Conservation (phyloP, 1,284 basidiomycete species). For the Leccinum fuscescens region DNA sequence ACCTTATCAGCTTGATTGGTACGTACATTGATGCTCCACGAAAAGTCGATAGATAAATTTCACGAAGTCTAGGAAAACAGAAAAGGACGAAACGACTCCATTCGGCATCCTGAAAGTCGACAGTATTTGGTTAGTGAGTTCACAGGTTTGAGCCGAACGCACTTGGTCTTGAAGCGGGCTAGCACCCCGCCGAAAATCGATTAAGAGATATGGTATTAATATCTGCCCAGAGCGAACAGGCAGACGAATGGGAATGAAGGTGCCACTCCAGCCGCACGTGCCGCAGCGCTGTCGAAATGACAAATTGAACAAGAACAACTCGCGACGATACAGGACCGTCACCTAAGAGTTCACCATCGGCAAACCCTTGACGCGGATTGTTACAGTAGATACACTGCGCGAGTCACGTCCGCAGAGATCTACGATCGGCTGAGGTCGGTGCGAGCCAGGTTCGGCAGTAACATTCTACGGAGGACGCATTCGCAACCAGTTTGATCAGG, state of each 20-base stretch:
- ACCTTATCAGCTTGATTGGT: constrained; percentile 15
- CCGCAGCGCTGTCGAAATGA: not conserved
- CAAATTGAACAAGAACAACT: not conserved
- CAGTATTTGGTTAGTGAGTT: constrained; percentile 1
- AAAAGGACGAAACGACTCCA: not conserved
- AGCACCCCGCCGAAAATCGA: not conserved
- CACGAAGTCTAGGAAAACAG: not conserved
- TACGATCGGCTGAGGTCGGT: not conserved
- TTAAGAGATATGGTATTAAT: not conserved
- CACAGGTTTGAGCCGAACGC: constrained; percentile 2
- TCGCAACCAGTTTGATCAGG: not conserved
- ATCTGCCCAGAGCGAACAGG: not conserved
- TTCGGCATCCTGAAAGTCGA: constrained; percentile 11
- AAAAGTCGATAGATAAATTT: not conserved
- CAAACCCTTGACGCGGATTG: not conserved
- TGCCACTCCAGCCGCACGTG: constrained; percentile 3
- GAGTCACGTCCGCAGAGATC: constrained; percentile 9
- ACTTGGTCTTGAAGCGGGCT: constrained; percentile 1
- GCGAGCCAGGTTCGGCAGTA: not conserved
- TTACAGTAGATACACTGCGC: not conserved
- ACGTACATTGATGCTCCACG: not conserved
- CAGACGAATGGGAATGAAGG: not conserved
- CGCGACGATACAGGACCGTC: not conserved
- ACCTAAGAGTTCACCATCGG: not conserved
- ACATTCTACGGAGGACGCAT: not conserved